A percentile compares a stretch with the other conserved stretches of the same genome.
These are phyloP conservation scores for Penicillium sp. DNA, from an alignment of 2,329 filamentous ascomycete species.

Conservation along the genomic window DNA sequence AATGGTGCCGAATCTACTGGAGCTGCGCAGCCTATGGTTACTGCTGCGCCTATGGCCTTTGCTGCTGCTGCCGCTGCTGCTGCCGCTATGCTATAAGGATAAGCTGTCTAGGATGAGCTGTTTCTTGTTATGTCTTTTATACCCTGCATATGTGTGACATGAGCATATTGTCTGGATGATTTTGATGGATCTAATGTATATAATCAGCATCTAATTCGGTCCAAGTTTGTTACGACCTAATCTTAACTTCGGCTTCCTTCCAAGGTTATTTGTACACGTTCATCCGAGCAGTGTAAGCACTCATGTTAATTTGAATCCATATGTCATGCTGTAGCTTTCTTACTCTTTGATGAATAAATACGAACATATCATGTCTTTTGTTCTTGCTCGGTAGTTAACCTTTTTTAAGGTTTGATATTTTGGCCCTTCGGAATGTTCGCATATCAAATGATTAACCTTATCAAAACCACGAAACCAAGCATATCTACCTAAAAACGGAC, in stretches of 20 bases:
- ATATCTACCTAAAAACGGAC: neutral
- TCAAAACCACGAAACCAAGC: neutral
- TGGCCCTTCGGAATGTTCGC: neutral
- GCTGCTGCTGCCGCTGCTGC: slow-evolving; percentile 8
- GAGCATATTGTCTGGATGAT: neutral
- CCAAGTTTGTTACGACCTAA: neutral
- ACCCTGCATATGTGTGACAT: neutral
- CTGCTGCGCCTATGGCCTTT: neutral
- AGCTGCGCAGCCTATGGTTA: neutral
- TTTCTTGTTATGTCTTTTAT: neutral
- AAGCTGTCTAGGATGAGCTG: neutral
- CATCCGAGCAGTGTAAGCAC: too few species aligned
- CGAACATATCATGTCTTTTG: neutral
- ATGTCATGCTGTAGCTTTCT: too few species aligned
- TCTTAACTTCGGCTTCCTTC: too few species aligned
- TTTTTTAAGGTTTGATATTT: neutral
- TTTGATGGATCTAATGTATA: neutral
- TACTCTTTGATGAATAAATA: neutral
- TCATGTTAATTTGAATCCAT: too few species aligned
- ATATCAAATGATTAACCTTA: neutral
- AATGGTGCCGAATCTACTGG: neutral
- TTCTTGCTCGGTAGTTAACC: neutral
- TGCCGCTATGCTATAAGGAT: slow-evolving; percentile 8
- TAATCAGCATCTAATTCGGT: neutral
- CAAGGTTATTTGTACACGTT: too few species aligned